These are phyloP conservation scores for Mallotus japonicus DNA, from an alignment of 441 rosid species.

Conservation along the genomic window DNA sequence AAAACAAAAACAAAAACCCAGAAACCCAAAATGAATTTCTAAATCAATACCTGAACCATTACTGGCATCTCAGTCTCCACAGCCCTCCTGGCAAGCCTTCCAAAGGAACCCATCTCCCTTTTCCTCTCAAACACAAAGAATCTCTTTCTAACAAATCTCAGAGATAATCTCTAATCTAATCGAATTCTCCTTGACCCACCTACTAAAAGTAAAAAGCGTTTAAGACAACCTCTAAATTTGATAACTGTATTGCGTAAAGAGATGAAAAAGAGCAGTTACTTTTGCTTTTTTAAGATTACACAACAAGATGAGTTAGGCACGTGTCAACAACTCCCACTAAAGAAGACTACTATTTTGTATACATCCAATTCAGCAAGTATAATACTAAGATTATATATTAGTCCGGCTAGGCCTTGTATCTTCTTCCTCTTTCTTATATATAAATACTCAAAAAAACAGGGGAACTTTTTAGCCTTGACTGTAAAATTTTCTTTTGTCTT, in stretches of 20 bases:
- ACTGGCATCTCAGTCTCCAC: constrained; percentile 80
- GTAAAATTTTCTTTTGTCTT: neutral
- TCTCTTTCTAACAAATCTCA: constrained; percentile 1
- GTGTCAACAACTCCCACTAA: constrained; percentile 25
- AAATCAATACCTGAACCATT: constrained; percentile 72
- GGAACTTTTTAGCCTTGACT: neutral
- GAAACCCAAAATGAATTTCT: constrained; percentile 17
- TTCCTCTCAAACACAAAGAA: constrained; percentile 8
- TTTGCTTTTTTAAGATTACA: neutral
- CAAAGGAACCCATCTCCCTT: constrained; percentile 71
- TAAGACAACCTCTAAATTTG: constrained; percentile 2
- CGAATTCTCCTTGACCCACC: constrained; percentile 18
- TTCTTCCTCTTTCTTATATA: too few relatives aligned
- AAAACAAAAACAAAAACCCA: constrained; percentile 5
- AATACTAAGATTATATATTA: neutral
- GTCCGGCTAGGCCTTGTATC: neutral
- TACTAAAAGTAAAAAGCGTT: constrained; percentile 11
- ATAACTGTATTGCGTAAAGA: neutral
- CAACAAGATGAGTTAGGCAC: constrained; percentile 13
- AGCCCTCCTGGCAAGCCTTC: constrained; percentile 77
- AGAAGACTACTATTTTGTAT: neutral
- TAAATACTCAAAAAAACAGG: neutral
- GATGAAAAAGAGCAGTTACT: neutral
- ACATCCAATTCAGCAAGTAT: neutral
- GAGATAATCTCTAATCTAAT: neutral